Evolutionary conservation across 306 rosid genomes (phyloP).

Genomic region (Castanea sativa): DNA sequence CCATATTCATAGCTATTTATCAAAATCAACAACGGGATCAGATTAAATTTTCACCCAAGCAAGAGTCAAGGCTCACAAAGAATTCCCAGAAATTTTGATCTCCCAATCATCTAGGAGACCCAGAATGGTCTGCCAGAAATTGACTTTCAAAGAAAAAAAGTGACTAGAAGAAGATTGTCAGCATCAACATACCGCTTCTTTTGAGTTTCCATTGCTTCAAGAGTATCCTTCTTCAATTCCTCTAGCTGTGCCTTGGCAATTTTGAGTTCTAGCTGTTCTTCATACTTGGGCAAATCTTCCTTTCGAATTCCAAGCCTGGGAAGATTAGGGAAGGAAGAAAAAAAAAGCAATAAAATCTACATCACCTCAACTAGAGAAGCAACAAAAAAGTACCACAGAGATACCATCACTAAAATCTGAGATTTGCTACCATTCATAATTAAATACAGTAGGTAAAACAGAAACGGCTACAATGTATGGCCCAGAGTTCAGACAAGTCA

Average conservation of each 20-base stretch:
- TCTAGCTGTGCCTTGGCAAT: constrained; percentile 81
- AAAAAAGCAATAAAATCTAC: background rate
- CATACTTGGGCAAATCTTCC: constrained; percentile 79
- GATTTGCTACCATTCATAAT: background rate
- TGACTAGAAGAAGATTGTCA: background rate
- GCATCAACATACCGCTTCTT: constrained; percentile 64
- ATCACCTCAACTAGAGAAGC: background rate
- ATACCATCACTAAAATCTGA: background rate
- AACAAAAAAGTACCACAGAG: background rate
- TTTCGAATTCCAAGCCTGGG: constrained; percentile 68
- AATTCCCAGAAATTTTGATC: background rate
- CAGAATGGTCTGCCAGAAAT: background rate
- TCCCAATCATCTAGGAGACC: background rate
- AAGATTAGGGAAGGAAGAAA: background rate
- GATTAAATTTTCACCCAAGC: background rate
- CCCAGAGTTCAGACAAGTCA: background rate
- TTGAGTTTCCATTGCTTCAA: constrained; percentile 93
- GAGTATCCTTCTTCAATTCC: constrained; percentile 78
- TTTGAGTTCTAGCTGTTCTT: constrained; percentile 75
- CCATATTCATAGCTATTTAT: background rate
- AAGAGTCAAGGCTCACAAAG: background rate
- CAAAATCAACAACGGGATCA: constrained; percentile 3
- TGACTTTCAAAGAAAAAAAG: background rate
- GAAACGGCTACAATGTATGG: background rate
- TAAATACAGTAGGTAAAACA: background rate